Evolutionary conservation across 805 yeast genomes (phyloP), one percentile per base, ranked within the genome.

Genomic region (Sugiyamaella lignohabitans): DNA sequence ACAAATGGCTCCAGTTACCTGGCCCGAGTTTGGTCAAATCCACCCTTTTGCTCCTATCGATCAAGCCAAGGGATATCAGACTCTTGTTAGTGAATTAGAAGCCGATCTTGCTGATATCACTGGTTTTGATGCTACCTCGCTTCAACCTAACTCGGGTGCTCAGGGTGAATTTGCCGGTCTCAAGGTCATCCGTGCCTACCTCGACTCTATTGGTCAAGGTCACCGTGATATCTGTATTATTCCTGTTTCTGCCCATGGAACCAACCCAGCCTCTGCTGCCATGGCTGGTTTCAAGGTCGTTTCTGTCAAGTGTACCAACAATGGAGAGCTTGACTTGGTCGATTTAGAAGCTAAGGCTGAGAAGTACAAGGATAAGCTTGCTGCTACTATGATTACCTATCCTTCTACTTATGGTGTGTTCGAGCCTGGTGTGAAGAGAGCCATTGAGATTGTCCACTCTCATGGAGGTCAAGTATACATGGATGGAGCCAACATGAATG

Each of bases 401-500:
- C 98, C 98, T 29, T 88, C 97, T 4, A 93, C 98, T 1, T 93
- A 87, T 63, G 98, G 98, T 47, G 78, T 91, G 51, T 93, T 88
- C 60, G 98, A 91, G 67, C 96, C 96, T 8, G 86, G 88, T 47
- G 85, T 93, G 49, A 81, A 78, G 62, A 73, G 74, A 43, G 96
- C 96, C 21, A 84, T 89, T 58, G 84, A 85, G n/a, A 72, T 81
- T 49, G 86, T 91, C 32, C 98, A 93, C 65, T 57, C 67, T 17
- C 66, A 82, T 59, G 98, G 98, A 47, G 98, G 97, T 21, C 95
- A 89, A 67, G 98, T 93, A 18, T 93, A 93, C 69, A 72, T 91
- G 69, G 98, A 93, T 68, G 98, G 98, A 64, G 98, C 98, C 47
- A 93, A 93, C 69, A 93, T 93, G 98, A 93, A 93, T 65, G 98